phyloP scores from a whole-genome alignment of 371 early-diverging fungal species.

The Syncephalastrum monosporum region DNA sequence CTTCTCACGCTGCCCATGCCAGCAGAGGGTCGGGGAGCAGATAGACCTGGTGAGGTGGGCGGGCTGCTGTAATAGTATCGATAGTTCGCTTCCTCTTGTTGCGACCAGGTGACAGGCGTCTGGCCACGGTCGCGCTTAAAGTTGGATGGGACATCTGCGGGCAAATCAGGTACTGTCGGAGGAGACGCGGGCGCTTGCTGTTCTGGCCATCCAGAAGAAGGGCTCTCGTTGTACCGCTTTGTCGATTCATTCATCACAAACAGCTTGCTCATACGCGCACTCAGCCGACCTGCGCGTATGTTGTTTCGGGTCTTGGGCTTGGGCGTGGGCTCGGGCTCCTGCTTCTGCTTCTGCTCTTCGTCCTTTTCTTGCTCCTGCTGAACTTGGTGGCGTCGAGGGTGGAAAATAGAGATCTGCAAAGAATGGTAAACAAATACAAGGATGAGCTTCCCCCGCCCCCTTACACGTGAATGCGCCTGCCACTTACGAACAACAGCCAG shows the following conservation, averaged over 20 bases:
- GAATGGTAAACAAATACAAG: background rate
- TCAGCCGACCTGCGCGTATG: no score
- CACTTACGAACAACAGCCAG: conserved; percentile 41
- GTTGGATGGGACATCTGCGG: background rate
- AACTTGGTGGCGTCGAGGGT: conserved; percentile 34
- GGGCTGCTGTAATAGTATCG: no score
- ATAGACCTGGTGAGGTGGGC: no score
- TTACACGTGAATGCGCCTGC: background rate
- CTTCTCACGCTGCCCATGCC: background rate
- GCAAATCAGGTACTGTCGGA: no score
- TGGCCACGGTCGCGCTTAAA: background rate
- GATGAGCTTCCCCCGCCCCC: background rate
- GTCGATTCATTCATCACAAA: no score
- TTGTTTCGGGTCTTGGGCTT: background rate
- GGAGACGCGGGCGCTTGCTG: no score
- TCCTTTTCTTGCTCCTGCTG: background rate
- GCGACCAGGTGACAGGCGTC: no score
- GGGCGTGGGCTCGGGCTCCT: background rate
- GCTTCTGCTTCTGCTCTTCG: background rate
- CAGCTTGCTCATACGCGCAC: no score
- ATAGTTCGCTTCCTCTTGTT: no score
- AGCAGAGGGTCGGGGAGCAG: no score
- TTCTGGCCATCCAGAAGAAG: no score
- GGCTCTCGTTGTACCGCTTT: no score
- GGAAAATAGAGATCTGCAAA: conserved; percentile 40